Percentiles rank a stretch among this genome's conserved stretches.
phyloP scores from a whole-genome alignment of 2,329 filamentous ascomycete genomes.

The Aspergillus piperis region DNA sequence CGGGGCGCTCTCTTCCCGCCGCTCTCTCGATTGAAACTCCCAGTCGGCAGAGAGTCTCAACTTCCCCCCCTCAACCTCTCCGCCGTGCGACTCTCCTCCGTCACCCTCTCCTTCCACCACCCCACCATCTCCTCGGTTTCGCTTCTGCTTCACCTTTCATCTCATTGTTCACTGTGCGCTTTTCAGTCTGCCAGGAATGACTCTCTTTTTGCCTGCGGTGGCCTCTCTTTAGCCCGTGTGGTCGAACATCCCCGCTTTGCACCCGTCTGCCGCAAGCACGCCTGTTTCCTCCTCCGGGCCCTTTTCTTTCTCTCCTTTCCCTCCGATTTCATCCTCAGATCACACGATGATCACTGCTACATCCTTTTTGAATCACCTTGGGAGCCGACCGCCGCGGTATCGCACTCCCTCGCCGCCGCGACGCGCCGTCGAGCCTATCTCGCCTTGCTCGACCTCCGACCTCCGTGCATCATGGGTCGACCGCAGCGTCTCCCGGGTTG shows the following conservation, averaged over 20 bases:
- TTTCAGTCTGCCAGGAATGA: slow-evolving; percentile 42
- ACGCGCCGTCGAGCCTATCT: slow-evolving; percentile 50
- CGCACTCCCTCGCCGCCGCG: slow-evolving; percentile 50
- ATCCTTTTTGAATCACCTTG: slow-evolving; percentile 39
- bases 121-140: slow-evolving; percentile 19
- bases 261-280: slow-evolving; percentile 39
- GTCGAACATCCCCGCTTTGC: slow-evolving; percentile 46
- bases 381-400: slow-evolving; percentile 44
- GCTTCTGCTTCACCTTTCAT: slow-evolving; percentile 22
- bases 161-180: slow-evolving; percentile 29
- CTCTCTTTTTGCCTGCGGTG: slow-evolving; percentile 38
- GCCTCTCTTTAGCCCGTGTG: slow-evolving; percentile 44
- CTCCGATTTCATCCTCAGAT: slow-evolving; percentile 8
- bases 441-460: slow-evolving; percentile 38
- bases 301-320: slow-evolving; percentile 16
- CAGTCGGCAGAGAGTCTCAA: slow-evolving; percentile 24
- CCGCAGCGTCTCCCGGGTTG: slow-evolving; percentile 28
- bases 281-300: slow-evolving; percentile 27
- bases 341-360: slow-evolving; percentile 42
- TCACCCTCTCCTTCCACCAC: slow-evolving; percentile 27
- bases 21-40: slow-evolving; percentile 18
- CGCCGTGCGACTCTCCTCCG: slow-evolving; percentile 25
- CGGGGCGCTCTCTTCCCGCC: slow-evolving; percentile 22
- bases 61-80: slow-evolving; percentile 27
- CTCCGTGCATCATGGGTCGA: slow-evolving; percentile 33